phyloP scores from a whole-genome alignment of 306 rosid species.

The Prunus mume region DNA sequence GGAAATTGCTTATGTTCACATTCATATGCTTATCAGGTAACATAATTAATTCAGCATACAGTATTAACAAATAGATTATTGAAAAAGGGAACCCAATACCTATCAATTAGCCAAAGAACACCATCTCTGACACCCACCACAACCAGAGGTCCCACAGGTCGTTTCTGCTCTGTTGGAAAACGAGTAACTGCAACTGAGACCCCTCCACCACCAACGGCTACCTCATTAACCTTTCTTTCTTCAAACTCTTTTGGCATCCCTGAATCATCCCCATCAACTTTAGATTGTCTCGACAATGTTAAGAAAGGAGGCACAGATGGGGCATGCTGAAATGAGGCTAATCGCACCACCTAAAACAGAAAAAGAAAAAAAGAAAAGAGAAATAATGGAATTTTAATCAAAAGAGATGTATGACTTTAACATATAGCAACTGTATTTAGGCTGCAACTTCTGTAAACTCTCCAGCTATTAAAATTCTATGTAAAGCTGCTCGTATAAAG shows the following conservation, averaged over 20 bases:
- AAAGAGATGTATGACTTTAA: background rate
- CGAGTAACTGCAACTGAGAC: constrained; percentile 96
- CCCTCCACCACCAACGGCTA: constrained; percentile 99
- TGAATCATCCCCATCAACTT: constrained; percentile 67
- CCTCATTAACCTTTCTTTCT: constrained; percentile 76
- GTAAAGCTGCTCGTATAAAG: background rate
- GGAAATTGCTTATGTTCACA: background rate
- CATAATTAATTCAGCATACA: background rate
- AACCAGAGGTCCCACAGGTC: constrained; percentile 90
- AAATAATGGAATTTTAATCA: background rate
- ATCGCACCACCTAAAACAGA: constrained; percentile 77
- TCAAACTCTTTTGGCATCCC: constrained; percentile 51
- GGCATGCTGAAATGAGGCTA: constrained; percentile 99
- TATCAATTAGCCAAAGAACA: constrained; percentile 98
- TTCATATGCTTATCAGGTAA: background rate
- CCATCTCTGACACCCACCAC: constrained; percentile 97
- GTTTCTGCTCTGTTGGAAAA: constrained; percentile 93
- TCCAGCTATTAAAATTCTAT: background rate
- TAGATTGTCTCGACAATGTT: constrained; percentile 70
- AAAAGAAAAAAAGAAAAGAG: constrained; percentile 10
- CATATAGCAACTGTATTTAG: background rate
- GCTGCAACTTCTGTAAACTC: background rate
- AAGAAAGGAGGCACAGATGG: constrained; percentile 96
- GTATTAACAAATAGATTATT: background rate
- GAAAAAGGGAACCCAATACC: constrained; percentile 42